These are phyloP conservation scores for Apiotrichum brassicae DNA, from an alignment of 1,284 basidiomycete species.

Conservation along the genomic window DNA sequence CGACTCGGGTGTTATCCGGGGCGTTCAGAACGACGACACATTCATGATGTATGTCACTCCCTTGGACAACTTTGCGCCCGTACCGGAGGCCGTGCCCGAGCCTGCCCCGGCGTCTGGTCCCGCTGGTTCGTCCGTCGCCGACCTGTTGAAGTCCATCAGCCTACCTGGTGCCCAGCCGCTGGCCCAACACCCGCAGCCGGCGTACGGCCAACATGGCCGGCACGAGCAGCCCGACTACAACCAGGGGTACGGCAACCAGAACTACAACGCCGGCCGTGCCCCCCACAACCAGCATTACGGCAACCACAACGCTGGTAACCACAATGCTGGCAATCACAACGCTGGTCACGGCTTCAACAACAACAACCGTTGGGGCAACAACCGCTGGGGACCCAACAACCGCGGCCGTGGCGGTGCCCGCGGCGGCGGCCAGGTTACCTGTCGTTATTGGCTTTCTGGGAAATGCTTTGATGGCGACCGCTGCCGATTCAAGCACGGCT, in stretches of 20 bases:
- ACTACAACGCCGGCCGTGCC: neutral
- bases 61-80: neutral
- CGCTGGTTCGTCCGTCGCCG: neutral
- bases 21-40: conserved; percentile 5
- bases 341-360: neutral
- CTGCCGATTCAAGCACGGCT: neutral
- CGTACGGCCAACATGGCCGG: too few relatives aligned
- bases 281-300: neutral
- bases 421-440: neutral
- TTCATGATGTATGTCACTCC: conserved; percentile 7
- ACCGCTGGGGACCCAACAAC: neutral
- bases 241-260: neutral
- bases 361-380: neutral
- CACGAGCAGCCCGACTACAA: too few relatives aligned
- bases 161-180: neutral
- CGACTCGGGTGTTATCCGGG: conserved; percentile 22
- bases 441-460: neutral
- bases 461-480: conserved; percentile 1
- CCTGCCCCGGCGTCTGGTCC: neutral
- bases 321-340: neutral
- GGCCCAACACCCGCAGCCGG: too few relatives aligned
- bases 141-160: conserved; percentile 4
- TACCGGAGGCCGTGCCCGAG: too few relatives aligned
- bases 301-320: neutral
- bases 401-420: neutral